A percentile compares a stretch with the other conserved stretches of the same genome.
phyloP scores from a whole-genome alignment of 306 rosid genomes.

The Rubus parviflorus region DNA sequence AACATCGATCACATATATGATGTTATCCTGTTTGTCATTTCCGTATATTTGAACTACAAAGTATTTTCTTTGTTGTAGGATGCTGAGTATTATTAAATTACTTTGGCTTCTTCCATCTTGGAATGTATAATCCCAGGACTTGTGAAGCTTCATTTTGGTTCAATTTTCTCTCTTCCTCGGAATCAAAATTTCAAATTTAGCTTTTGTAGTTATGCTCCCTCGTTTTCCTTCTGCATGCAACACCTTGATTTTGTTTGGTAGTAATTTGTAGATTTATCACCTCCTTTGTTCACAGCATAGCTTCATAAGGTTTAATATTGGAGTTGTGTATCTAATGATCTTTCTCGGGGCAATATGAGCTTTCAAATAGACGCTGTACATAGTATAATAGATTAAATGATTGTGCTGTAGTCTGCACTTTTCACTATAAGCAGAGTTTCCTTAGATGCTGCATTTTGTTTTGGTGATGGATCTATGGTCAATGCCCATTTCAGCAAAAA shows the following conservation, averaged over 20 bases:
- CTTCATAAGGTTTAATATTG: not conserved
- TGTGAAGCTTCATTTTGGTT: not conserved
- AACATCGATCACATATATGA: not conserved
- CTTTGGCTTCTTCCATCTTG: not conserved
- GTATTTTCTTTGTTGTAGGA: not conserved
- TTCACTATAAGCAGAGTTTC: not conserved
- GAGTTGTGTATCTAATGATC: not conserved
- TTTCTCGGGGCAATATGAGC: not conserved
- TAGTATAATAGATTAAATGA: not conserved
- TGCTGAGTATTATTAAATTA: not conserved
- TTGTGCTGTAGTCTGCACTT: not conserved
- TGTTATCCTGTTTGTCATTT: not conserved
- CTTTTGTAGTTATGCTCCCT: not conserved
- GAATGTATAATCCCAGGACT: not conserved
- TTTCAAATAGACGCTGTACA: not conserved
- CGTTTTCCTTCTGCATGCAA: not conserved
- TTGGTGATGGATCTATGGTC: not conserved
- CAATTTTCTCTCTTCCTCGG: not conserved
- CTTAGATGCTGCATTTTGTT: not conserved
- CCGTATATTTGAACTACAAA: not conserved
- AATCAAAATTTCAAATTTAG: not conserved
- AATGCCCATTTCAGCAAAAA: not conserved
- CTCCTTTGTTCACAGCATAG: not conserved
- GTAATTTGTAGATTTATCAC: not conserved
- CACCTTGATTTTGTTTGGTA: not conserved